Conservation (phyloP, 225 moss, liverwort and hornwort genomes). For the Anthoceros angustus region DNA sequence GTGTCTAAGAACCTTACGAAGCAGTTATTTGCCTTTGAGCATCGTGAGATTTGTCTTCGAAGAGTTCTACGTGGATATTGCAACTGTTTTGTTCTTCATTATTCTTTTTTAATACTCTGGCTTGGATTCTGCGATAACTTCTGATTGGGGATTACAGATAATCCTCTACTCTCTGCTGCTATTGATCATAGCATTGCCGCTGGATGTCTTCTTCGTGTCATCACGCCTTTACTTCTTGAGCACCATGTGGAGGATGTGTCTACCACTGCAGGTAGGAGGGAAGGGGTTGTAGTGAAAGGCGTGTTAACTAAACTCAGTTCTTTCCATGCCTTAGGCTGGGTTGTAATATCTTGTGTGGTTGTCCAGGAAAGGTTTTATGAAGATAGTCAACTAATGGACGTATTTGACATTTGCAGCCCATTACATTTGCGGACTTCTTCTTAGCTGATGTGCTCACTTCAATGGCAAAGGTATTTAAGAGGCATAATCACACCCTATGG, state of each 20-base stretch:
- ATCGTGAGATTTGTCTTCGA: too few relatives aligned
- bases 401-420: slow-evolving; percentile 40
- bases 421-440: slow-evolving; percentile 92
- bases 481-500: slow-evolving; percentile 14
- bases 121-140: background rate
- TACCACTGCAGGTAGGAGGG: slow-evolving; percentile 72
- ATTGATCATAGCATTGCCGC: slow-evolving; percentile 58
- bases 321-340: too few relatives aligned
- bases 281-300: too few relatives aligned
- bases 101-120: too few relatives aligned
- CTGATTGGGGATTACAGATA: slow-evolving; percentile 28
- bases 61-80: too few relatives aligned
- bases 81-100: too few relatives aligned
- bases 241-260: slow-evolving; percentile 57
- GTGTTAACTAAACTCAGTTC: too few relatives aligned
- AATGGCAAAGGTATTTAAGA: slow-evolving; percentile 58
- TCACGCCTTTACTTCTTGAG: slow-evolving; percentile 79
- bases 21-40: background rate
- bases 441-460: slow-evolving; percentile 95
- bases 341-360: too few relatives aligned
- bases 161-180: slow-evolving; percentile 71
- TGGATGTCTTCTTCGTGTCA: slow-evolving; percentile 48
- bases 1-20: background rate
- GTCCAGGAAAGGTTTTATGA: too few relatives aligned
- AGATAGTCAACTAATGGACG: too few relatives aligned